phyloP scores from a whole-genome alignment of 768 basidiomycete genomes.

The Amanita phalloides region DNA sequence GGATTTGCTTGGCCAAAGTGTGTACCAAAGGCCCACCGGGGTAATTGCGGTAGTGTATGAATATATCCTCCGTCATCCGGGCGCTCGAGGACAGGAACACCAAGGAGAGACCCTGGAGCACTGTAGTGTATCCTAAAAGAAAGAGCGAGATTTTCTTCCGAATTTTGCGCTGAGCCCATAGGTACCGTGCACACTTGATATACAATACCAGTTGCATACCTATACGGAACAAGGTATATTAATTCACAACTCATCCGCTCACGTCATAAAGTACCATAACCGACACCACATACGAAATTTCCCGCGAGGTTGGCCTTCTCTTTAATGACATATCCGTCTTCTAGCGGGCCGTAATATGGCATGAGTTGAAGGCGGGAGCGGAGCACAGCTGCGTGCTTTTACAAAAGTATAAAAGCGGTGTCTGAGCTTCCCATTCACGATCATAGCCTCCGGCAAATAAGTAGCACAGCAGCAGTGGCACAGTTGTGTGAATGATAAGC shows the following conservation, averaged over 20 bases:
- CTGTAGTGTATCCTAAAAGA: neutral
- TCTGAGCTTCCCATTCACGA: too few relatives aligned
- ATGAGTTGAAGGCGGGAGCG: too few relatives aligned
- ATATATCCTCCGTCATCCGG: neutral
- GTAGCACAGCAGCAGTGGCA: too few relatives aligned
- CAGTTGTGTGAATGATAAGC: too few relatives aligned
- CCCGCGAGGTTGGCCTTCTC: neutral
- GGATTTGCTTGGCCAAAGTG: neutral
- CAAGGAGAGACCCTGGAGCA: neutral
- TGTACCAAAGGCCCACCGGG: neutral
- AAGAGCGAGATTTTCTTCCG: neutral
- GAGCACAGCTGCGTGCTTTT: too few relatives aligned
- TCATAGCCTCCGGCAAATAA: too few relatives aligned
- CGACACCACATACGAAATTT: neutral
- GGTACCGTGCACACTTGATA: neutral
- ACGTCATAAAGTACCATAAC: neutral
- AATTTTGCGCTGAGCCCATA: neutral
- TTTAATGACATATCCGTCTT: neutral
- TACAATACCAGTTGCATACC: neutral
- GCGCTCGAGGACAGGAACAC: neutral
- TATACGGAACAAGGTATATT: neutral
- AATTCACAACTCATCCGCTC: too few relatives aligned
- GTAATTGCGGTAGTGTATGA: neutral
- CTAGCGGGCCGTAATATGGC: neutral
- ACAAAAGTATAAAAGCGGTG: too few relatives aligned